Evolutionary conservation across 1,284 basidiomycete genomes (phyloP).

Genomic region (Ceratobasidium sp.): DNA sequence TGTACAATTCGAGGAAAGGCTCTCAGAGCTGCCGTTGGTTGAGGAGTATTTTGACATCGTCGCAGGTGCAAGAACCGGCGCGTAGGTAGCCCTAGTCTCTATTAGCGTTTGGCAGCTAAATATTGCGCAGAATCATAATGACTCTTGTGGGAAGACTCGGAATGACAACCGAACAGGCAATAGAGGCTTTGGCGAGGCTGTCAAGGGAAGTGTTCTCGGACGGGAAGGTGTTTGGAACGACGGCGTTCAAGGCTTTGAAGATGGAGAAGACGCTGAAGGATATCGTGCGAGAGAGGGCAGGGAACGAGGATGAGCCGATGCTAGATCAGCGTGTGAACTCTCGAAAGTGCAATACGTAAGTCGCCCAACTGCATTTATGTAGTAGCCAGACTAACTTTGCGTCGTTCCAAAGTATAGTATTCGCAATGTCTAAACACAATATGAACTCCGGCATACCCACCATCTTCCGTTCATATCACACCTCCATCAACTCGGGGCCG

Average conservation of each 20-base stretch:
- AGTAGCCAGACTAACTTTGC: neutral
- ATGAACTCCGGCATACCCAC: slow-evolving; percentile 27
- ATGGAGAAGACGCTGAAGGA: neutral
- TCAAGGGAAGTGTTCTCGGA: slow-evolving; percentile 19
- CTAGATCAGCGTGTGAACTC: neutral
- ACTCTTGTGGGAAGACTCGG: slow-evolving; percentile 6
- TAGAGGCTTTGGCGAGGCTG: neutral
- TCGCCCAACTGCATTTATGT: too few species aligned
- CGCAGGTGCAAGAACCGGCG: neutral
- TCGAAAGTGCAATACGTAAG: slow-evolving; percentile 1
- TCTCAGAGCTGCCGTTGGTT: neutral
- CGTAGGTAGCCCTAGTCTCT: neutral
- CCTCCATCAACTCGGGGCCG: neutral
- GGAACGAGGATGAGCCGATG: slow-evolving; percentile 20
- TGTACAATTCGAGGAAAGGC: neutral
- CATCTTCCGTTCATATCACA: slow-evolving; percentile 13
- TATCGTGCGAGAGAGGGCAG: neutral
- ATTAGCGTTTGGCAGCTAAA: neutral
- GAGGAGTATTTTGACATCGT: slow-evolving; percentile 21
- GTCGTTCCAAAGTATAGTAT: slow-evolving; percentile 31
- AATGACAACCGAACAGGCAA: slow-evolving; percentile 5
- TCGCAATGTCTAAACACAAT: neutral
- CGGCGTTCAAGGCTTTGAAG: slow-evolving; percentile 22
- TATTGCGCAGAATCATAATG: neutral
- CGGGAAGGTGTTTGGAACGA: neutral